phyloP scores from a whole-genome alignment of 768 basidiomycete genomes.

The Harrya chromipes region DNA sequence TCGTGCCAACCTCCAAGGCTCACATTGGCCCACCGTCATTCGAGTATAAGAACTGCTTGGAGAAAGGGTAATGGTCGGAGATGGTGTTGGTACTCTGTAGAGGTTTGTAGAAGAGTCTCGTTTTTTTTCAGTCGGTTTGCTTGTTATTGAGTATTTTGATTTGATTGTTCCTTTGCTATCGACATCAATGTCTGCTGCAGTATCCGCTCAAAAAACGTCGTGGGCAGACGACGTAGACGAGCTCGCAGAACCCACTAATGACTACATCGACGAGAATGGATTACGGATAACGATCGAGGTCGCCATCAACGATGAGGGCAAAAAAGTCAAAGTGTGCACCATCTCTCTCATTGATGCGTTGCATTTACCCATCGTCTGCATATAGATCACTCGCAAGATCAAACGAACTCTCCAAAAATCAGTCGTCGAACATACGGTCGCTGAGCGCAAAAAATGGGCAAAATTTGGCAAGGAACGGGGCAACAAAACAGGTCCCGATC shows the following conservation, averaged over 20 bases:
- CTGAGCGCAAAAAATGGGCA: slow-evolving; percentile 88
- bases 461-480: slow-evolving; percentile 94
- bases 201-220: slow-evolving; percentile 55
- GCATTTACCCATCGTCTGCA: background rate
- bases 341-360: background rate
- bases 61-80: no score
- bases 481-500: slow-evolving; percentile 83
- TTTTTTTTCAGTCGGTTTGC: background rate
- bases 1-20: no score
- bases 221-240: slow-evolving; percentile 91
- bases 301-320: slow-evolving; percentile 84
- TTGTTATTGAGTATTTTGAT: slow-evolving; percentile 19
- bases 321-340: slow-evolving; percentile 79
- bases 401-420: slow-evolving; percentile 86
- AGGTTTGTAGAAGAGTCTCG: no score
- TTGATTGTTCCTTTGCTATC: slow-evolving; percentile 12
- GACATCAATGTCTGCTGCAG: slow-evolving; percentile 32
- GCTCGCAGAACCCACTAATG: slow-evolving; percentile 55
- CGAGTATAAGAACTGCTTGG: no score
- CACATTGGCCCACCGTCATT: no score
- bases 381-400: slow-evolving; percentile 80
- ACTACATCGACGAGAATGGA: slow-evolving; percentile 82
- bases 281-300: slow-evolving; percentile 84
- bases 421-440: slow-evolving; percentile 90
- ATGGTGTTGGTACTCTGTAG: no score